Conservation (phyloP, 2,329 filamentous ascomycete species). For the Aureobasidium pullulans region DNA sequence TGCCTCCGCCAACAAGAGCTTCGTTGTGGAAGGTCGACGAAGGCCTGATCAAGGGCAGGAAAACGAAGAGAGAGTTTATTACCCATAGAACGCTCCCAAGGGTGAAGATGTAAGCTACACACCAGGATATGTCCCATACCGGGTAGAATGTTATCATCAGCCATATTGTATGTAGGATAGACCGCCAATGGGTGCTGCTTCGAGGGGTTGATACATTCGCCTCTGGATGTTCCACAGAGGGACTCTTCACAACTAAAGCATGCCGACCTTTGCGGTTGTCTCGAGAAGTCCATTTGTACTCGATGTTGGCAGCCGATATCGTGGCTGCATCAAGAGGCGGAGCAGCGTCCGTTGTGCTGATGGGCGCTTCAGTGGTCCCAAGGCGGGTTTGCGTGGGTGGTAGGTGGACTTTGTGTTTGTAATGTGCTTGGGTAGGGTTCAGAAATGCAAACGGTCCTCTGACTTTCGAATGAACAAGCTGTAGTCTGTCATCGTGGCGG, state of each 20-base stretch:
- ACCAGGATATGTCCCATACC: slow-evolving; percentile 51
- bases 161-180: slow-evolving; percentile 32
- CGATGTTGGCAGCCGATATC: slow-evolving; percentile 15
- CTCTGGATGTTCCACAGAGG: slow-evolving; percentile 15
- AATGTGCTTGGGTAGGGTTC: slow-evolving; percentile 42
- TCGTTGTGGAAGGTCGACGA: slow-evolving; percentile 49
- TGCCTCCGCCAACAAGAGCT: slow-evolving; percentile 47
- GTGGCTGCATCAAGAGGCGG: not conserved
- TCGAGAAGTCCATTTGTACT: slow-evolving; percentile 35
- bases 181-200: slow-evolving; percentile 26
- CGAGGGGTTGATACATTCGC: slow-evolving; percentile 25
- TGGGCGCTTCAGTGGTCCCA: not conserved
- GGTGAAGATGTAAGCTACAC: slow-evolving; percentile 49
- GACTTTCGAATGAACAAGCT: slow-evolving; percentile 21
- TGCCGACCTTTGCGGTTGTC: slow-evolving; percentile 39
- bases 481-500: slow-evolving; percentile 18
- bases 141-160: slow-evolving; percentile 46
- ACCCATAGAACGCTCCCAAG: slow-evolving; percentile 40
- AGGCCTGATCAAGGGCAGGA: slow-evolving; percentile 51
- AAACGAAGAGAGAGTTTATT: slow-evolving; percentile 56
- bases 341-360: not conserved
- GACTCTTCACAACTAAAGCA: slow-evolving; percentile 27
- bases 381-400: not conserved
- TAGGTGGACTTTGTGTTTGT: slow-evolving; percentile 16
- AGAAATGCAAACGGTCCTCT: slow-evolving; percentile 41